A percentile compares a stretch with the other conserved stretches of the same genome.
Evolutionary conservation across 1,139 yeast genomes (phyloP).

Genomic region (Debaryomyces sp.): DNA sequence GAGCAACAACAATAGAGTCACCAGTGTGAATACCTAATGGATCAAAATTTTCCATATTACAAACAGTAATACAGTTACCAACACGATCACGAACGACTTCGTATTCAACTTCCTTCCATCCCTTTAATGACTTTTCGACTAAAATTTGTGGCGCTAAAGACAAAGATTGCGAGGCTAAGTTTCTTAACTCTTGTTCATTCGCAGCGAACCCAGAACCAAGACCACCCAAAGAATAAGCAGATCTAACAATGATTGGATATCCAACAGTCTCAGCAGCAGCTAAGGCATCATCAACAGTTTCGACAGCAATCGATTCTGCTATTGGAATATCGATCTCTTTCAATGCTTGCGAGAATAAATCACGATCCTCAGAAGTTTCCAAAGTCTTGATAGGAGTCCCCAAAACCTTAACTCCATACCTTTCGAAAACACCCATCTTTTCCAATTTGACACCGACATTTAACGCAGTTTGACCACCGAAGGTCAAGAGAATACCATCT

Average conservation of each 20-base stretch:
- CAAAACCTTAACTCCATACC: conserved; percentile 88
- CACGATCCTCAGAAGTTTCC: conserved; percentile 97
- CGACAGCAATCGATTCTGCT: conserved; percentile 96
- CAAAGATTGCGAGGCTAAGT: conserved; percentile 85
- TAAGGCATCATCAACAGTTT: conserved; percentile 89
- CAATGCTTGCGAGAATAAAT: conserved; percentile 89
- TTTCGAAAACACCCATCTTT: conserved; percentile 88
- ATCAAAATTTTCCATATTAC: conserved; percentile 99
- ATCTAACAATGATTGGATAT: conserved; percentile 95
- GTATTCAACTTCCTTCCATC: conserved; percentile 99
- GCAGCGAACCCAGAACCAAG: conserved; percentile 97
- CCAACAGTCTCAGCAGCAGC: conserved; percentile 85
- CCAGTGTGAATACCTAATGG: conserved; percentile 99
- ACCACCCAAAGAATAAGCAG: conserved; percentile 98
- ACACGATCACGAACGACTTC: conserved; percentile 98
- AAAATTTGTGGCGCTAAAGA: conserved; percentile 92
- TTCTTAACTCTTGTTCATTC: conserved; percentile 77
- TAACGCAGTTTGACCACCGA: conserved; percentile 98
- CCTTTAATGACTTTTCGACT: conserved; percentile 95
- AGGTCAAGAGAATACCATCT: conserved; percentile 91
- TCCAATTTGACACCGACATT: conserved; percentile 95
- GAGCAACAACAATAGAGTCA: conserved; percentile 98
- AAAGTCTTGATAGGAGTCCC: conserved; percentile 97
- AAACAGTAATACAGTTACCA: conserved; percentile 96
- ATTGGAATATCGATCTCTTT: conserved; percentile 93